These are phyloP conservation scores for Cinnamomum micranthum DNA, from an alignment of 164 flowering plant species.

Conservation along the genomic window DNA sequence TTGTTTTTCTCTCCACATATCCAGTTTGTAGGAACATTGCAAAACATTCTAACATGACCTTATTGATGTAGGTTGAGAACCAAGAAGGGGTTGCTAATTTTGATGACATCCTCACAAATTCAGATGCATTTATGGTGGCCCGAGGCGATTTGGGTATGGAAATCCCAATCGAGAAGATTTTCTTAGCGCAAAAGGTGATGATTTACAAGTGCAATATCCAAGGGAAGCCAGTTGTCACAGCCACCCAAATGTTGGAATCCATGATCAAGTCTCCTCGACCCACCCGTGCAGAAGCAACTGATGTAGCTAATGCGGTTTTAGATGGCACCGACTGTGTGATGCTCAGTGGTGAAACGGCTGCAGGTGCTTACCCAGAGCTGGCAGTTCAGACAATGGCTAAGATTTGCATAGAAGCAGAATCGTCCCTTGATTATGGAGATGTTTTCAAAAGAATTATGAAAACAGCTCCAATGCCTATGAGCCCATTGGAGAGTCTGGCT, in stretches of 20 bases:
- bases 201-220: conserved; percentile 84
- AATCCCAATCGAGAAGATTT: conserved; percentile 85
- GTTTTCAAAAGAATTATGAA: conserved; percentile 65
- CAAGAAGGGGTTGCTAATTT: conserved; percentile 94
- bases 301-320: conserved; percentile 72
- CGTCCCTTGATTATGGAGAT: conserved; percentile 64
- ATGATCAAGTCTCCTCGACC: conserved; percentile 91
- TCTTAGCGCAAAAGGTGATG: conserved; percentile 87
- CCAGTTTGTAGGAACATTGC: neutral
- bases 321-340: conserved; percentile 91
- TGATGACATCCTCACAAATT: conserved; percentile 75
- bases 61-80: conserved; percentile 61
- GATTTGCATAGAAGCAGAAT: conserved; percentile 84
- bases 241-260: conserved; percentile 77
- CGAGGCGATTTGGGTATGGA: conserved; percentile 91
- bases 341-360: conserved; percentile 92
- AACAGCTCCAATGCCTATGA: conserved; percentile 84
- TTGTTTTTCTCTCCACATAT: neutral
- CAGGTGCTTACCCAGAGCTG: conserved; percentile 89
- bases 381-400: conserved; percentile 85
- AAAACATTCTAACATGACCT: neutral
- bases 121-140: conserved; percentile 84
- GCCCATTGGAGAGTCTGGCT: conserved; percentile 83
- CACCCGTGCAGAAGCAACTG: conserved; percentile 79
- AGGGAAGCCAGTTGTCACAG: conserved; percentile 88